Percentiles rank a stretch among this genome's conserved stretches.
Conservation (phyloP, 352 stramenopile genomes). For the Pythium folliculosum region DNA sequence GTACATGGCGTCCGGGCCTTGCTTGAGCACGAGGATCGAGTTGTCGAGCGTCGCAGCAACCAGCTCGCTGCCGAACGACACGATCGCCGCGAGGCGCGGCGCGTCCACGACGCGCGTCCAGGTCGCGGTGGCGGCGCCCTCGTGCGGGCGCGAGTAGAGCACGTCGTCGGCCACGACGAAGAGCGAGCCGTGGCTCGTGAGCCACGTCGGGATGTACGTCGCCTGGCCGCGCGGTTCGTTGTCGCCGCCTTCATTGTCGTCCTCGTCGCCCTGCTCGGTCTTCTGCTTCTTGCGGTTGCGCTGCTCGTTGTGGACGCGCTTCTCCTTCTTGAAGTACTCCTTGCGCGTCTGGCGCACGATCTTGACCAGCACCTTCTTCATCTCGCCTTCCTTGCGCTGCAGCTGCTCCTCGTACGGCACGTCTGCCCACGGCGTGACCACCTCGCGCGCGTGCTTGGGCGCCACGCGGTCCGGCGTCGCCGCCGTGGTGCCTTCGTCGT, state of each 20-base stretch:
- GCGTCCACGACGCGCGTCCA: conserved; percentile 54
- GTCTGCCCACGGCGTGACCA: conserved; percentile 81
- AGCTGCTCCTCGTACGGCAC: conserved; percentile 83
- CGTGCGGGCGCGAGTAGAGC: conserved; percentile 66
- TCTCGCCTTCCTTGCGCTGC: conserved; percentile 83
- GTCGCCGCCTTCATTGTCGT: conserved; percentile 15
- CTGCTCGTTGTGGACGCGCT: conserved; percentile 58
- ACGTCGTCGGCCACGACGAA: conserved; percentile 57
- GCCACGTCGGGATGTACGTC: conserved; percentile 65
- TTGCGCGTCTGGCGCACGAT: conserved; percentile 84
- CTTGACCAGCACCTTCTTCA: conserved; percentile 90
- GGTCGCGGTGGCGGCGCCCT: conserved; percentile 37
- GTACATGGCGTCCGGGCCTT: conserved; percentile 30
- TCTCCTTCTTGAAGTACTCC: conserved; percentile 88
- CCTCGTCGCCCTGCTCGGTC: conserved; percentile 14
- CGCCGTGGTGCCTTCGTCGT: conserved; percentile 5
- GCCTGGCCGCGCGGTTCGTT: conserved; percentile 14
- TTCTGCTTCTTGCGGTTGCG: conserved; percentile 70
- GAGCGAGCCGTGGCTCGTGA: conserved; percentile 76
- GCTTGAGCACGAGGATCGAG: conserved; percentile 52
- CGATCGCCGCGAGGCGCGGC: conserved; percentile 50
- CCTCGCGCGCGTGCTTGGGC: conserved; percentile 60
- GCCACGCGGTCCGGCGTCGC: conserved; percentile 16
- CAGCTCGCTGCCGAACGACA: conserved; percentile 78
- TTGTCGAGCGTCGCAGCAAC: conserved; percentile 62